Percentiles rank a stretch among this genome's conserved stretches.
These are phyloP conservation scores for Ilyonectria sp. DNA, from an alignment of 2,329 filamentous ascomycete species.

Conservation along the genomic window DNA sequence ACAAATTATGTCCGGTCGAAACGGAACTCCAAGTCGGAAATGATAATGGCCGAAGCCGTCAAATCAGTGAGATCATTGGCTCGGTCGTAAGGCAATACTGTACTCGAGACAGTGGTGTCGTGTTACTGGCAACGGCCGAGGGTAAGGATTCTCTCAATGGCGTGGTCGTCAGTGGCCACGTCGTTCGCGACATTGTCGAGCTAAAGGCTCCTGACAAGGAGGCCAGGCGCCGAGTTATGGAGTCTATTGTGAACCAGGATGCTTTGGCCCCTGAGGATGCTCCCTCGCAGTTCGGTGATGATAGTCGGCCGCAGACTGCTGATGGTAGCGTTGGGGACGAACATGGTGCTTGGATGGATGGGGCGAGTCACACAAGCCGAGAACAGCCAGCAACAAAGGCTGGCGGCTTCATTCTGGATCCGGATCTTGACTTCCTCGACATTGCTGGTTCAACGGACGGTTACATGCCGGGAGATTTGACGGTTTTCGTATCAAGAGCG, in stretches of 20 bases:
- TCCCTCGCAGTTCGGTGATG: constrained; percentile 56
- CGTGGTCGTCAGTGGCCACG: constrained; percentile 90
- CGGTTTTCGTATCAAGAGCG: constrained; percentile 87
- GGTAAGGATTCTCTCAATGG: constrained; percentile 94
- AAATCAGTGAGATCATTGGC: constrained; percentile 91
- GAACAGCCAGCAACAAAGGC: constrained; percentile 52
- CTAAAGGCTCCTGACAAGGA: constrained; percentile 96
- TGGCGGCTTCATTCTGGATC: constrained; percentile 80
- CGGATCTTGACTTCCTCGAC: constrained; percentile 90
- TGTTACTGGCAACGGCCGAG: constrained; percentile 91
- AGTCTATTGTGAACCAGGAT: constrained; percentile 78
- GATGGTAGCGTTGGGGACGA: constrained; percentile 69
- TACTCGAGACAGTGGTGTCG: constrained; percentile 82
- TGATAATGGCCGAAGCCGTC: constrained; percentile 92
- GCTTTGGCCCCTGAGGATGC: constrained; percentile 57
- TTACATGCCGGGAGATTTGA: constrained; percentile 96
- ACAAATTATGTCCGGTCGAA: constrained; percentile 92
- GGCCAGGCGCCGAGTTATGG: constrained; percentile 84
- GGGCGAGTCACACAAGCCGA: constrained; percentile 70
- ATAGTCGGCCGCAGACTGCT: constrained; percentile 71
- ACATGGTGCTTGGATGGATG: constrained; percentile 82
- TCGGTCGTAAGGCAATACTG: constrained; percentile 89
- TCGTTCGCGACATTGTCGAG: constrained; percentile 91
- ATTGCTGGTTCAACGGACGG: constrained; percentile 95
- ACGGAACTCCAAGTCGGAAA: constrained; percentile 95